Evolutionary conservation across 805 yeast genomes (phyloP).

Genomic region (Sungouiozyma ichnusensis): DNA sequence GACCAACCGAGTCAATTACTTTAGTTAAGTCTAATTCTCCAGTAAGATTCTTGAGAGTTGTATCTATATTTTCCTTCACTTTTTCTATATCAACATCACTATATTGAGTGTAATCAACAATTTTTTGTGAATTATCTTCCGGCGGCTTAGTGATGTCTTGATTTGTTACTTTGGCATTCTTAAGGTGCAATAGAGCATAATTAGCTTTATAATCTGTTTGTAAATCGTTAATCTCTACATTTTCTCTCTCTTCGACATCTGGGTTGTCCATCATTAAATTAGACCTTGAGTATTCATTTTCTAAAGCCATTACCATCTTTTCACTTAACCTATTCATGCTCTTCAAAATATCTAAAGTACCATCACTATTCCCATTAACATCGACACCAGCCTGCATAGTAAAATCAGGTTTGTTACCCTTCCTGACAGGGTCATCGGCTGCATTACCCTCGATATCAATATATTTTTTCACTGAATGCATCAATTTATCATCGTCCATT

Average conservation of each 20-base stretch:
- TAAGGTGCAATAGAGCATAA: slow-evolving; percentile 40
- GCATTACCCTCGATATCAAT: slow-evolving; percentile 74
- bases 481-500: slow-evolving; percentile 33
- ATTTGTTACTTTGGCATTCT: slow-evolving; percentile 2
- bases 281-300: slow-evolving; percentile 33
- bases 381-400: slow-evolving; percentile 62
- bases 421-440: slow-evolving; percentile 63
- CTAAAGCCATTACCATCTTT: slow-evolving; percentile 57
- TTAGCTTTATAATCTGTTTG: slow-evolving; percentile 38
- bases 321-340: slow-evolving; percentile 85
- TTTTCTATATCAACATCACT: background rate
- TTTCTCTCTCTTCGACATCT: slow-evolving; percentile 33
- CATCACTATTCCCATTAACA: slow-evolving; percentile 46
- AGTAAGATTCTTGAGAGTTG: slow-evolving; percentile 6
- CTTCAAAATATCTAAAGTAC: slow-evolving; percentile 59
- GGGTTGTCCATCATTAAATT: slow-evolving; percentile 22
- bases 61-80: slow-evolving; percentile 10
- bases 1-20: slow-evolving; percentile 13
- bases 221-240: slow-evolving; percentile 41
- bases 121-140: background rate
- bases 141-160: background rate
- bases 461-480: slow-evolving; percentile 50
- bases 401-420: slow-evolving; percentile 77
- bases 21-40: slow-evolving; percentile 23
- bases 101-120: background rate